Evolutionary conservation across 768 basidiomycete species (phyloP).

Genomic region (Suillus discolor): DNA sequence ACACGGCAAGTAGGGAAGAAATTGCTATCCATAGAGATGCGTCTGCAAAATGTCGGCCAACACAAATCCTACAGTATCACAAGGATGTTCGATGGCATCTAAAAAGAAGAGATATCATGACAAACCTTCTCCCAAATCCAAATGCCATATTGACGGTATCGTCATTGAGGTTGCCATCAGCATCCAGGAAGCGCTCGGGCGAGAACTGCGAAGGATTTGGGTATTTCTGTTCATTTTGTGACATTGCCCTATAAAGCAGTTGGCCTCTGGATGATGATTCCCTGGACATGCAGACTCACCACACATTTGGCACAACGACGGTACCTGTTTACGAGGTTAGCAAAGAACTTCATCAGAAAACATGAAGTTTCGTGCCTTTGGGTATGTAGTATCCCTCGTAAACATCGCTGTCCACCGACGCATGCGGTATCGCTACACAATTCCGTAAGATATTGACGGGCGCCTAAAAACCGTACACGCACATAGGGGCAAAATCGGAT

Average conservation of each 20-base stretch:
- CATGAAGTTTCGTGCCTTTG: constrained; percentile 15
- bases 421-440: constrained; percentile 21
- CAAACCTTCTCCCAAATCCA: constrained; percentile 30
- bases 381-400: constrained; percentile 33
- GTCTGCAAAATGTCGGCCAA: constrained; percentile 27
- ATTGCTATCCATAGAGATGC: constrained; percentile 32
- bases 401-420: constrained; percentile 21
- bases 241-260: constrained; percentile 31
- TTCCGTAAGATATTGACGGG: not conserved
- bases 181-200: constrained; percentile 33
- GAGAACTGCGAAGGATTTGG: constrained; percentile 34
- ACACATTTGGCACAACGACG: constrained; percentile 29
- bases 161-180: constrained; percentile 21
- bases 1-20: constrained; percentile 28
- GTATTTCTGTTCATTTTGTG: constrained; percentile 35
- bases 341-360: not conserved
- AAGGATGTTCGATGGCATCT: not conserved
- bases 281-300: constrained; percentile 19
- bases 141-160: constrained; percentile 25
- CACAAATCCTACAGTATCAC: constrained; percentile 20
- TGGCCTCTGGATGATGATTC: not conserved
- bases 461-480: constrained; percentile 1
- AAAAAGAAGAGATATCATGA: not conserved
- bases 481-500: constrained; percentile 27
- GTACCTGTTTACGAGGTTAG: constrained; percentile 20